Evolutionary conservation across 441 rosid species (phyloP).

Genomic region (Dalechampia spathulata): DNA sequence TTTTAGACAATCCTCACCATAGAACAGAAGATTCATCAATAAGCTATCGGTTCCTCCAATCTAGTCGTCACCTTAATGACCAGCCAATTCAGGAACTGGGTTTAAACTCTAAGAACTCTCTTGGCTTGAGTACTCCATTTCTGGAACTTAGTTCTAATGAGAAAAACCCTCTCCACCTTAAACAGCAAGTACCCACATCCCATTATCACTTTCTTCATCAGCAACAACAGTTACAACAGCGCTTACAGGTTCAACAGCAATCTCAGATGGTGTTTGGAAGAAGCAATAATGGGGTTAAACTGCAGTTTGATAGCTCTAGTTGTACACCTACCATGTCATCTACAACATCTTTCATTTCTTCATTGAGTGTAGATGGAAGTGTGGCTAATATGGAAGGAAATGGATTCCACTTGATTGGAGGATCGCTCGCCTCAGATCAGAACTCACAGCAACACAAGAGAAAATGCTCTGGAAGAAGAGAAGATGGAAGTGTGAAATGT

Average conservation of each 20-base stretch:
- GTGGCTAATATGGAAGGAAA: slow-evolving; percentile 51
- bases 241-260: slow-evolving; percentile 41
- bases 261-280: slow-evolving; percentile 61
- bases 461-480: too few species aligned
- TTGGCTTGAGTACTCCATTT: slow-evolving; percentile 42
- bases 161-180: slow-evolving; percentile 43
- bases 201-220: slow-evolving; percentile 37
- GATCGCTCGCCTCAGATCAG: slow-evolving; percentile 50
- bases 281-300: slow-evolving; percentile 56
- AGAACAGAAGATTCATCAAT: slow-evolving; percentile 37
- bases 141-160: slow-evolving; percentile 48
- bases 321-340: slow-evolving; percentile 71
- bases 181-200: slow-evolving; percentile 28
- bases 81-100: slow-evolving; percentile 41
- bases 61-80: slow-evolving; percentile 31
- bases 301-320: slow-evolving; percentile 62
- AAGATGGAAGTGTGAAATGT: too few species aligned
- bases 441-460: slow-evolving; percentile 51
- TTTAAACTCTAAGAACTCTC: slow-evolving; percentile 43
- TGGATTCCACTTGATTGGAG: slow-evolving; percentile 48
- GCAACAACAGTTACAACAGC: slow-evolving; percentile 35
- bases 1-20: slow-evolving; percentile 45
- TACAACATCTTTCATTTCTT: slow-evolving; percentile 56
- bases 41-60: slow-evolving; percentile 32
- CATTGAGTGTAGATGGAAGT: slow-evolving; percentile 67